phyloP scores from a whole-genome alignment of 2,329 filamentous ascomycete genomes.

The Cryphonectria naterciae region DNA sequence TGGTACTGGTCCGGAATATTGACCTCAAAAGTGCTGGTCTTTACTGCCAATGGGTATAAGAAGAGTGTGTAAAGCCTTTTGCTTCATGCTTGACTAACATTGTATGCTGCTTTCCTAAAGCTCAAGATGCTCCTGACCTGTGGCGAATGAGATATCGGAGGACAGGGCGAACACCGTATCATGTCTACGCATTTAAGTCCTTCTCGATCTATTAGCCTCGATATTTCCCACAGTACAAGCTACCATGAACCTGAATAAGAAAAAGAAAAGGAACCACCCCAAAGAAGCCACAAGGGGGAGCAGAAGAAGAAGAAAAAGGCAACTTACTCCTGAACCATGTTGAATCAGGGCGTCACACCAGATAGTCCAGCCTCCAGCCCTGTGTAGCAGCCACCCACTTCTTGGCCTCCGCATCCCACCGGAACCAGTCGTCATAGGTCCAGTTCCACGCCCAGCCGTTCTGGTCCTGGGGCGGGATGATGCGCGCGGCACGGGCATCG shows the following conservation, averaged over 20 bases:
- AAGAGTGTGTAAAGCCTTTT: background rate
- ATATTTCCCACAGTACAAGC: background rate
- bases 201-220: background rate
- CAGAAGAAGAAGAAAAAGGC: too few relatives aligned
- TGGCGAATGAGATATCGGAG: background rate
- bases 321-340: background rate
- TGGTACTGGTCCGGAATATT: background rate
- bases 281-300: background rate
- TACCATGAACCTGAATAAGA: background rate
- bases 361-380: constrained; percentile 9
- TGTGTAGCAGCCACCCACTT: constrained; percentile 11
- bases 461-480: constrained; percentile 18
- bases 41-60: background rate
- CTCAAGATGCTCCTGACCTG: background rate
- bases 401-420: constrained; percentile 9
- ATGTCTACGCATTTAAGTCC: background rate
- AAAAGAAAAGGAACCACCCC: background rate
- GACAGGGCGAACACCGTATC: too few relatives aligned
- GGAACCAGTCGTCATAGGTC: constrained; percentile 22
- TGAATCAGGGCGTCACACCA: constrained; percentile 2
- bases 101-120: background rate
- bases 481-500: constrained; percentile 11
- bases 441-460: constrained; percentile 21
- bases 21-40: background rate
- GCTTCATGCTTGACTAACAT: background rate